These are phyloP conservation scores for Colletotrichum incanum DNA, from an alignment of 2,329 filamentous ascomycete genomes.

Conservation along the genomic window DNA sequence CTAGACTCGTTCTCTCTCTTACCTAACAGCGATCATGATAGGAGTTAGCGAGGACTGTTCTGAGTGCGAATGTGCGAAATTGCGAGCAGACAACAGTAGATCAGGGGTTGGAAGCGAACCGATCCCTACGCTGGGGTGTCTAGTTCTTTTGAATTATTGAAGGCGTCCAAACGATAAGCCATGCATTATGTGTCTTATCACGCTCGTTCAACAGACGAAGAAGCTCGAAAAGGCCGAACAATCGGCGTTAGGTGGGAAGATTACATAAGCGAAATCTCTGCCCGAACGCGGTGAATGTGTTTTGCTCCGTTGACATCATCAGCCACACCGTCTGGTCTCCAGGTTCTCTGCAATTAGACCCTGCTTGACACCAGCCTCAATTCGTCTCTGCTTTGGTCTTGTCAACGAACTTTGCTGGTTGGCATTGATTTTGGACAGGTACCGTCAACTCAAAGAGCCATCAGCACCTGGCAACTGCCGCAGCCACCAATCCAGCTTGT, in stretches of 20 bases:
- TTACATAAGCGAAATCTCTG: constrained; percentile 36
- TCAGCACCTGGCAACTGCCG: not conserved
- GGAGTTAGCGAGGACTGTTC: not conserved
- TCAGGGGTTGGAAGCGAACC: not conserved
- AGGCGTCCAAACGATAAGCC: not conserved
- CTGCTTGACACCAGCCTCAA: not conserved
- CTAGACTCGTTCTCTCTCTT: not conserved
- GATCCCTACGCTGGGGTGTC: not conserved
- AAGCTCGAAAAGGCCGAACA: not conserved
- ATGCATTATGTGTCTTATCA: not conserved
- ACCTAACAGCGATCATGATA: constrained; percentile 4
- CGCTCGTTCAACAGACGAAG: not conserved
- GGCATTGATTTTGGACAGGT: not conserved
- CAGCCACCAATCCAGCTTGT: not conserved
- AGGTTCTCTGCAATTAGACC: not conserved
- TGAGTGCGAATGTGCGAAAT: not conserved
- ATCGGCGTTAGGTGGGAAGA: constrained; percentile 7
- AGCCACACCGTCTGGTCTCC: constrained; percentile 27
- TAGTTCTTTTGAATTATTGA: not conserved
- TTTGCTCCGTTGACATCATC: constrained; percentile 4
- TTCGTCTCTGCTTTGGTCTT: not conserved
- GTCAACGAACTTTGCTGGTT: not conserved
- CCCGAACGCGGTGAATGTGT: not conserved
- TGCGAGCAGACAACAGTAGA: not conserved
- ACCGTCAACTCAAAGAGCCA: not conserved